A percentile compares a stretch with the other conserved stretches of the same genome.
Conservation (phyloP, 2,329 filamentous ascomycete species). For the Fusarium sp. region DNA sequence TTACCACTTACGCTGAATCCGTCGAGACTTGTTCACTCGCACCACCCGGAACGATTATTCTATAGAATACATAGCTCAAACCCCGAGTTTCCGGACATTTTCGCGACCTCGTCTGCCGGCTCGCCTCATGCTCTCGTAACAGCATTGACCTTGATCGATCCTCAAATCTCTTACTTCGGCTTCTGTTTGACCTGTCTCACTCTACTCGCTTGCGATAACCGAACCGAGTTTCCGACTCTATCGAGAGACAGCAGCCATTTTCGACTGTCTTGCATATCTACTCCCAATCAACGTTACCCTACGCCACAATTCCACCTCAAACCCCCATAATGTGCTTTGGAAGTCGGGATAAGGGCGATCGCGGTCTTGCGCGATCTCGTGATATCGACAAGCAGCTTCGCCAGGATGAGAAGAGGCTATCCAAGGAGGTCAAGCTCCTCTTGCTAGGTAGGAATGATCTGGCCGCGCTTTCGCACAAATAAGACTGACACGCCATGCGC, state of each 20-base stretch:
- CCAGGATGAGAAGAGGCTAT: constrained; percentile 85
- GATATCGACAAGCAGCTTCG: constrained; percentile 90
- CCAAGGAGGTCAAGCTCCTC: constrained; percentile 91
- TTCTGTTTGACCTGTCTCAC: neutral
- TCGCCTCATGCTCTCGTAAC: neutral
- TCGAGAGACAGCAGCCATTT: neutral
- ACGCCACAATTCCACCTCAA: constrained; percentile 3
- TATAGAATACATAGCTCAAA: neutral
- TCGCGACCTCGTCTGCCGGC: constrained; percentile 10
- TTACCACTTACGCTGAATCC: constrained; percentile 1
- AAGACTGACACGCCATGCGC: constrained; percentile 26
- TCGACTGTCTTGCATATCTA: neutral
- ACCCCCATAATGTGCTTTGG: constrained; percentile 70
- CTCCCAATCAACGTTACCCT: neutral
- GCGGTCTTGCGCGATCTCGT: constrained; percentile 65
- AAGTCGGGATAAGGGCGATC: constrained; percentile 59
- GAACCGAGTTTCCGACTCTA: neutral
- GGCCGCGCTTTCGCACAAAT: neutral
- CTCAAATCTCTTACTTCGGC: neutral
- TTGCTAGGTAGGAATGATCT: constrained; percentile 73
- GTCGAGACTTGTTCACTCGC: neutral
- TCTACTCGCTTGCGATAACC: constrained; percentile 1
- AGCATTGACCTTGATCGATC: neutral
- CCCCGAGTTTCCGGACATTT: neutral
- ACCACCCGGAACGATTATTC: neutral